phyloP scores from a whole-genome alignment of 371 early-diverging fungal species.

The Rhizopus arrhizus region DNA sequence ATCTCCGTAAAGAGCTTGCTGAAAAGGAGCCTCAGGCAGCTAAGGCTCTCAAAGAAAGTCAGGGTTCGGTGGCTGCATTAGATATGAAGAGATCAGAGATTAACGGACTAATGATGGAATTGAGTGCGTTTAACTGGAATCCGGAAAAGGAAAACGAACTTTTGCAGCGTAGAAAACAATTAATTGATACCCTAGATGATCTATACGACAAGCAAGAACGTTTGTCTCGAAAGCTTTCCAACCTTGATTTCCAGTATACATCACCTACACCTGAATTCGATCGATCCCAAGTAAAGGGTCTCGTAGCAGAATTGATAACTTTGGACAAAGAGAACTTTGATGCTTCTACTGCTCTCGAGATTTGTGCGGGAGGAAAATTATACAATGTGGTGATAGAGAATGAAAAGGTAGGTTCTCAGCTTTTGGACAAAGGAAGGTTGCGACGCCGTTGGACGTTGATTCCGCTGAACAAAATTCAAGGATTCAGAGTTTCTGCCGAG shows the following conservation, averaged over 20 bases:
- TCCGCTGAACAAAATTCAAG: conserved; percentile 95
- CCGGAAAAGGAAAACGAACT: conserved; percentile 51
- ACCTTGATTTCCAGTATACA: conserved; percentile 70
- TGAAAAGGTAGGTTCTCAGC: conserved; percentile 83
- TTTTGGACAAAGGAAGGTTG: conserved; percentile 82
- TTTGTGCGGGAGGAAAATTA: conserved; percentile 91
- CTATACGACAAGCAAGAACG: conserved; percentile 53
- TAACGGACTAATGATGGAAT: conserved; percentile 21
- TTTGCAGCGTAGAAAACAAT: conserved; percentile 34
- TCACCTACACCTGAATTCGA: conserved; percentile 86
- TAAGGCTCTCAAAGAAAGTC: conserved; percentile 55
- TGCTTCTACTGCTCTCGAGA: conserved; percentile 83
- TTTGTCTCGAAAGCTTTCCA: conserved; percentile 52
- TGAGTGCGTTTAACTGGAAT: conserved; percentile 55
- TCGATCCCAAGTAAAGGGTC: conserved; percentile 85
- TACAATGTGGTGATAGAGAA: conserved; percentile 95
- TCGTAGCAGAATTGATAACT: conserved; percentile 86
- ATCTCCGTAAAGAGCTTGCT: conserved; percentile 64
- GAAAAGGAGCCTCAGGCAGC: conserved; percentile 58
- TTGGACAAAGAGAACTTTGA: conserved; percentile 66
- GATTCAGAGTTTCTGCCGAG: conserved; percentile 61
- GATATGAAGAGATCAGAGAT: conserved; percentile 53
- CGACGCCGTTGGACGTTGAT: conserved; percentile 92
- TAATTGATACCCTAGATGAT: conserved; percentile 36
- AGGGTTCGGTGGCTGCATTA: conserved; percentile 44